Evolutionary conservation across 2,329 filamentous ascomycete genomes (phyloP).

Genomic region (Fusarium bactridioides): DNA sequence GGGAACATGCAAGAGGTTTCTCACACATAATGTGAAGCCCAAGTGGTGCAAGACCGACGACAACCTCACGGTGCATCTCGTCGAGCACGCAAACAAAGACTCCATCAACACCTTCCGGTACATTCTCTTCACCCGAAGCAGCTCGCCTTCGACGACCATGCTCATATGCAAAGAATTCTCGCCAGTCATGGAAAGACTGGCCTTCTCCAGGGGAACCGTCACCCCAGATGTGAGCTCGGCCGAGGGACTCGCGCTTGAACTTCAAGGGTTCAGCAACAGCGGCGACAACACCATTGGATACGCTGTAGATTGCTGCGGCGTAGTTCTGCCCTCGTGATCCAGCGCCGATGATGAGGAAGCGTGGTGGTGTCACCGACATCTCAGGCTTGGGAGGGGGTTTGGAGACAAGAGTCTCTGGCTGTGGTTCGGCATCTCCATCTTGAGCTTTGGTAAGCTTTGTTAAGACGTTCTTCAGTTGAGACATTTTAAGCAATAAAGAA

Average conservation of each 20-base stretch:
- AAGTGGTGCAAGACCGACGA: conserved; percentile 75
- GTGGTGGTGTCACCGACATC: conserved; percentile 61
- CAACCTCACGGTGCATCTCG: conserved; percentile 84
- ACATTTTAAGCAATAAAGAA: conserved; percentile 20
- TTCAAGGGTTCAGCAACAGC: conserved; percentile 83
- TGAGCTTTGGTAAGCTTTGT: conserved; percentile 27
- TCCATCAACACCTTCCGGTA: conserved; percentile 66
- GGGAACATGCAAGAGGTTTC: conserved; percentile 85
- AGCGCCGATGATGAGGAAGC: conserved; percentile 82
- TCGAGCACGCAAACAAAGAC: conserved; percentile 77
- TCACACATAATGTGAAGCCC: conserved; percentile 90
- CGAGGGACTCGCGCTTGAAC: conserved; percentile 79
- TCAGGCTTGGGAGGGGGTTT: conserved; percentile 52
- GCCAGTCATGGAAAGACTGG: conserved; percentile 78
- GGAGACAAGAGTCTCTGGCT: conserved; percentile 34
- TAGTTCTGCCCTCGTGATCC: conserved; percentile 82
- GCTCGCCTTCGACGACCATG: conserved; percentile 63
- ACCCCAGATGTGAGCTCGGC: conserved; percentile 77
- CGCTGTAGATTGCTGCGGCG: conserved; percentile 70
- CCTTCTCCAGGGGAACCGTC: conserved; percentile 59
- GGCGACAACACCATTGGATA: conserved; percentile 72
- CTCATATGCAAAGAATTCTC: conserved; percentile 79
- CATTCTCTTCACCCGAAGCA: conserved; percentile 55
- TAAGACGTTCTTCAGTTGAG: conserved; percentile 29
- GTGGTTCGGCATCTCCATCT: conserved; percentile 12